Evolutionary conservation across 371 early-diverging fungal species (phyloP).

Genomic region (Mortierella sp.): DNA sequence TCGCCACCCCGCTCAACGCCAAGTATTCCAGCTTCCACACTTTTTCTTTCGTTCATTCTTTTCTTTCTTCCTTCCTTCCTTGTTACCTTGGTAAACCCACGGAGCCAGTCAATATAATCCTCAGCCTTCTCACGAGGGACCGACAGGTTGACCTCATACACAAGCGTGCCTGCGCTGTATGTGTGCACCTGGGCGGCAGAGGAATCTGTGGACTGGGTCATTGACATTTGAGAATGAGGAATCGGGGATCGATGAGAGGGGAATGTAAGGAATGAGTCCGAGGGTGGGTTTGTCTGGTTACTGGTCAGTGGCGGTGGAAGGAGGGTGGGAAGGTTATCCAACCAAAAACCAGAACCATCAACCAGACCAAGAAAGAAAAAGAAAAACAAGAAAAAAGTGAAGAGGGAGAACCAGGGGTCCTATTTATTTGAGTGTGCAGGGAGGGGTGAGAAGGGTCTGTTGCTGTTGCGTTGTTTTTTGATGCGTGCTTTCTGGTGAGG

Average conservation of each 20-base stretch:
- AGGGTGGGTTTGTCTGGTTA: not conserved
- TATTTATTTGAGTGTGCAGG: not conserved
- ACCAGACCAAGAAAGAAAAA: not conserved
- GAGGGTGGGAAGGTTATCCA: not conserved
- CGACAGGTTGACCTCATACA: constrained; percentile 70
- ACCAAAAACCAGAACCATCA: constrained; percentile 9
- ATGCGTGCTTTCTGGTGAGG: not conserved
- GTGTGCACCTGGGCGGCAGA: constrained; percentile 23
- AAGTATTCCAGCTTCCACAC: not conserved
- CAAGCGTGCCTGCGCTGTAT: constrained; percentile 57
- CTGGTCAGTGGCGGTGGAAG: not conserved
- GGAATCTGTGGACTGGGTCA: not conserved
- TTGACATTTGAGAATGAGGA: constrained; percentile 4
- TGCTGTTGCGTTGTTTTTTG: no score
- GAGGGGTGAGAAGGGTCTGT: no score
- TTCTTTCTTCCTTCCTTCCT: not conserved
- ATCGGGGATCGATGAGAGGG: not conserved
- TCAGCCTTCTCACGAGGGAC: constrained; percentile 61
- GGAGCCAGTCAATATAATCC: constrained; percentile 62
- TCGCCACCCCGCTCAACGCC: not conserved
- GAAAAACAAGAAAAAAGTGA: not conserved
- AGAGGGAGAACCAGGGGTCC: not conserved
- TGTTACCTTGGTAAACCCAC: constrained; percentile 54
- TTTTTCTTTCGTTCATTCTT: no score
- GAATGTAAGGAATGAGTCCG: not conserved